Evolutionary conservation across 176 grass and related monocot species (phyloP), one percentile per base, ranked within the genome.

Genomic region (Ensete glaucum): DNA sequence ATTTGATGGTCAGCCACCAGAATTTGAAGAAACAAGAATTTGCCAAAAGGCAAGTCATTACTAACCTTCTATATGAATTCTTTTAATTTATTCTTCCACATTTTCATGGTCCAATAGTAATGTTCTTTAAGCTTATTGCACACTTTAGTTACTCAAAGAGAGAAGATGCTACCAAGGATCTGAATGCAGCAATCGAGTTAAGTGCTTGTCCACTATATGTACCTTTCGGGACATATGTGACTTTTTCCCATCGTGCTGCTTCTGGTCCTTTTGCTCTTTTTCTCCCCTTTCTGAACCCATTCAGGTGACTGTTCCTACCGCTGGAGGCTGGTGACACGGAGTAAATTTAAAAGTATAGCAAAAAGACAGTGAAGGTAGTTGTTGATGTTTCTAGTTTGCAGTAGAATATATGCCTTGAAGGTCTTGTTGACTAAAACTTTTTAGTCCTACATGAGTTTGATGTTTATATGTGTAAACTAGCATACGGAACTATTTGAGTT

Each of bases 1-100:
- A 73, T 99, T 94, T 82, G 95, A 94, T 81, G 95, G 95, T 9
- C 90, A 82, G 52, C 95, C 95, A 62, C 95, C 95, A 69, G 90
- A 85, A 14, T 59, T 59, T 94, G 82, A 99, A 99, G 82, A 91
- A 85, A 85, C 85, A 89, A 67, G 86, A 94, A 72, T 78, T 89
- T 72, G 78, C 78, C 8, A 99, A 93, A 82, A 91, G 95, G 90
- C 81, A 89, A 79, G 50, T 4, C 2, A 2, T 65, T 64, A 16
- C 75, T 50, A 50, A 43, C 81, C 51, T 59, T 29, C 20, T 27
- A 22, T 59, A 43, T 27, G 24, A 81, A 58, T 51, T 19, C 50
- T 67, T 24, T 19, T 59, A 5, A 43, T 76, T 53, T 75, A 67
- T 79, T 19, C 69, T 83, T 50, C 50, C 73, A 43, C 3, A 43